Percentiles rank a stretch among this genome's conserved stretches.
These are phyloP conservation scores for Cocos nucifera DNA, from an alignment of 176 grass and related monocot genomes.

Conservation along the genomic window DNA sequence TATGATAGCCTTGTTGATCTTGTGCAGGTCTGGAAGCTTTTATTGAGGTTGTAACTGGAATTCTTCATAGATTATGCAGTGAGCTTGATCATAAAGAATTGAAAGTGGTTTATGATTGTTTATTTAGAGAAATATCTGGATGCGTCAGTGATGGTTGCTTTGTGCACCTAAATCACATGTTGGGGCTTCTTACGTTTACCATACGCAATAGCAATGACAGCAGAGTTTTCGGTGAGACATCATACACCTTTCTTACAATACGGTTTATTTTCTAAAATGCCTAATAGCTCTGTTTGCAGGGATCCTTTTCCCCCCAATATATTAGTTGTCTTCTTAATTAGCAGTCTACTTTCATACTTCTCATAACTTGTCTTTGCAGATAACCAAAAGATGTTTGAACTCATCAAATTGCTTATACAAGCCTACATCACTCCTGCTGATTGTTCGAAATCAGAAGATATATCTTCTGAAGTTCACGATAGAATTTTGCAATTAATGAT, in stretches of 20 bases:
- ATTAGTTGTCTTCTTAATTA: conserved; percentile 19
- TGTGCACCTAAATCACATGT: conserved; percentile 57
- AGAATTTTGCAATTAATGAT: conserved; percentile 68
- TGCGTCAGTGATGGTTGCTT: conserved; percentile 40
- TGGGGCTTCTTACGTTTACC: conserved; percentile 60
- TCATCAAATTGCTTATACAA: conserved; percentile 48
- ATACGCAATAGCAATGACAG: conserved; percentile 35
- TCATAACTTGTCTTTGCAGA: conserved; percentile 30
- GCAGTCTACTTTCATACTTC: conserved; percentile 10
- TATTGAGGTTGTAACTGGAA: conserved; percentile 46
- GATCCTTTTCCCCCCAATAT: conserved; percentile 12
- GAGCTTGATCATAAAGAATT: conserved; percentile 66
- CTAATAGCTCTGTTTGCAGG: too few relatives aligned
- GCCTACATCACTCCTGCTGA: conserved; percentile 38
- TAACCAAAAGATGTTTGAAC: conserved; percentile 37
- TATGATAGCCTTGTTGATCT: neutral
- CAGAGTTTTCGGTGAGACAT: conserved; percentile 45
- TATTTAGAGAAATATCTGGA: conserved; percentile 51
- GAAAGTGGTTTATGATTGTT: conserved; percentile 46
- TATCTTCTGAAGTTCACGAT: conserved; percentile 34
- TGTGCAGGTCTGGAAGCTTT: conserved; percentile 48
- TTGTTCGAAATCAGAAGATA: conserved; percentile 23
- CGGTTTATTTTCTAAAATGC: too few relatives aligned
- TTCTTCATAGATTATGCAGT: conserved; percentile 61
- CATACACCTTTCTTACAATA: conserved; percentile 4